Conservation (phyloP, 805 yeast species). For the Candida peoriensis region DNA sequence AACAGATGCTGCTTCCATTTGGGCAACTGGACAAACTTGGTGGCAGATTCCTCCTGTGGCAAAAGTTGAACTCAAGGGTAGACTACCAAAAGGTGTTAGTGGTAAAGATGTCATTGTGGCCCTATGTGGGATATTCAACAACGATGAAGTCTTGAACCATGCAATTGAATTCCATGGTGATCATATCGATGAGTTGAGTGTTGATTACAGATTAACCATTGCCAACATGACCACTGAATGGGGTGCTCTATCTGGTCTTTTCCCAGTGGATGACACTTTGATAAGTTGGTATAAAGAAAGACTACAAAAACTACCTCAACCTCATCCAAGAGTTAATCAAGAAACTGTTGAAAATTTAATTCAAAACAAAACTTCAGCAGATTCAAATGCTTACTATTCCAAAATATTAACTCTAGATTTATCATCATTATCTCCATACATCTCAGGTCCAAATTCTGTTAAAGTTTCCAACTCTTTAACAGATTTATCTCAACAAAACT, state of each 20-base stretch:
- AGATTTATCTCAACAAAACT: slow-evolving; percentile 64
- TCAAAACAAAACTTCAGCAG: slow-evolving; percentile 44
- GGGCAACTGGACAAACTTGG: slow-evolving; percentile 99
- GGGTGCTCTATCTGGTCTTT: slow-evolving; percentile 96
- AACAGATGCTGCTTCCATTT: slow-evolving; percentile 97
- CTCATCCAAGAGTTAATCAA: slow-evolving; percentile 79
- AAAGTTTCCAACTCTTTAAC: slow-evolving; percentile 79
- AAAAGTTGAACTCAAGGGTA: slow-evolving; percentile 77
- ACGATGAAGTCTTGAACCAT: slow-evolving; percentile 89
- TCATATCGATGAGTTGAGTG: slow-evolving; percentile 59
- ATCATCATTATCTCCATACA: slow-evolving; percentile 74
- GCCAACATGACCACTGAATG: slow-evolving; percentile 99
- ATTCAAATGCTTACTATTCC: slow-evolving; percentile 78
- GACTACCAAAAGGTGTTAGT: slow-evolving; percentile 78
- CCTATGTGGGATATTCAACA: slow-evolving; percentile 86
- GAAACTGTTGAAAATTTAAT: slow-evolving; percentile 50
- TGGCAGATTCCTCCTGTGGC: slow-evolving; percentile 99
- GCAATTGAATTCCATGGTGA: slow-evolving; percentile 93
- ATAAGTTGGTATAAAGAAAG: slow-evolving; percentile 75
- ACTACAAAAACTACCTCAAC: slow-evolving; percentile 47
- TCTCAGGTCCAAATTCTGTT: slow-evolving; percentile 97
- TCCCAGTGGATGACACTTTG: slow-evolving; percentile 87
- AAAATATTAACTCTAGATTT: slow-evolving; percentile 82
- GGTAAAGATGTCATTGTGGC: slow-evolving; percentile 98
- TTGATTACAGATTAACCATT: slow-evolving; percentile 85